These are phyloP conservation scores for Ensete ventricosum DNA, from an alignment of 176 grass and related monocot genomes.

Conservation along the genomic window DNA sequence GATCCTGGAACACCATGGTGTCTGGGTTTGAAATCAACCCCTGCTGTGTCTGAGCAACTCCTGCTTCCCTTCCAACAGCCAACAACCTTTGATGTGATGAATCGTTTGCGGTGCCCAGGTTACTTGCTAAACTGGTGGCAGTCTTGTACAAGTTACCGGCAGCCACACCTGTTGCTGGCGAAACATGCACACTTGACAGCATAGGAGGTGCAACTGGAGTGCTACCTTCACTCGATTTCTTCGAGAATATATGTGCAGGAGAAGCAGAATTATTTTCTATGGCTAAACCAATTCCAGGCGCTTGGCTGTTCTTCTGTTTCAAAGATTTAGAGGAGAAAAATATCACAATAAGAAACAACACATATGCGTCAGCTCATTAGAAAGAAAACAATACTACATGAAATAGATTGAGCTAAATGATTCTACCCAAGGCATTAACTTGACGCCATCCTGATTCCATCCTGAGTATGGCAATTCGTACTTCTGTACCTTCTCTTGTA, in stretches of 20 bases:
- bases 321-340: background rate
- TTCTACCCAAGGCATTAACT: conserved; percentile 28
- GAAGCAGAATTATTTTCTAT: conserved; percentile 10
- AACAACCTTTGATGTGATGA: conserved; percentile 3
- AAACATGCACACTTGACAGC: conserved; percentile 26
- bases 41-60: conserved; percentile 1
- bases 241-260: conserved; percentile 3
- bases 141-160: background rate
- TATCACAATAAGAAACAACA: no score
- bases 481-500: conserved; percentile 23
- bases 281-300: conserved; percentile 12
- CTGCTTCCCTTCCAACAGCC: conserved; percentile 3
- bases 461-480: conserved; percentile 12
- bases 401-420: background rate
- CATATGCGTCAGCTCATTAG: no score
- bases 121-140: conserved; percentile 20
- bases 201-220: conserved; percentile 15
- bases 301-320: conserved; percentile 14
- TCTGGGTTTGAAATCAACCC: background rate
- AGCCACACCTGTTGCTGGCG: conserved; percentile 20
- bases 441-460: conserved; percentile 19
- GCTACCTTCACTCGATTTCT: background rate
- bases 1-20: conserved; percentile 12
- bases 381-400: background rate
- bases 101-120: background rate